Evolutionary conservation across 2,329 filamentous ascomycete species (phyloP), one percentile per base, ranked within the genome.

Genomic region (Fusarium ramigenum): DNA sequence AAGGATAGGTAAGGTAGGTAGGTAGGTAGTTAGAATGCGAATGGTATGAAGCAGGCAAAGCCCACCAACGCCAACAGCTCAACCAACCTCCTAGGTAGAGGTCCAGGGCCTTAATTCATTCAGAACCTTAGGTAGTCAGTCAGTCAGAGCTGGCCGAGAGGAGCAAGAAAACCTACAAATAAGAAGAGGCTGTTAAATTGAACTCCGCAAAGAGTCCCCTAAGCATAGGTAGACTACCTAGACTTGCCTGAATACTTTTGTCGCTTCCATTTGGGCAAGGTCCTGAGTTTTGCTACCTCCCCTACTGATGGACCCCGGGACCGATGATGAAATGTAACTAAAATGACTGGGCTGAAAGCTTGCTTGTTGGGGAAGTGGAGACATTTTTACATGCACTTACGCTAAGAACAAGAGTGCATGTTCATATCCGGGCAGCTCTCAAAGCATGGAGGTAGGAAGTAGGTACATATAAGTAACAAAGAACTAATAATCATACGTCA

Each of bases 361-460:
- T 73, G 66, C 66, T 65, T 69, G 49, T 73, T 53, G 70, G 70
- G 67, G 58, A 66, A 63, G 70, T 71, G 70, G 70, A 39, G 69
- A 54, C 60, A 16, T 36, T 32, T 56, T 44, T 61, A 73, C 66
- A 71, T 68, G 66, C 54, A 43, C 23, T 28, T 39, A 37, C 34
- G 19, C 34, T 54, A 39, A 39, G 23, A 53, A 37, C 32, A 37
- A 54, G 50, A 52, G n/a, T 25, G n/a, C 32, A 52, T 49, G 32
- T 50, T 49, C 19, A 18, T 18, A 34, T 50, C 7, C 18, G 36
- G 36, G 36, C 16, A 36, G 36, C 36, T 36, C 16, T 18, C 21
- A 32, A 49, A 25, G 49, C n/a, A 36, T n/a, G 18, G 18, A 25
- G 42, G 10, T 36, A 28, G 28, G 28, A 36, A 15, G 34, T 16